Base-by-base conservation (phyloP, 306 rosid species). In the Gillenia trifoliata region DNA sequence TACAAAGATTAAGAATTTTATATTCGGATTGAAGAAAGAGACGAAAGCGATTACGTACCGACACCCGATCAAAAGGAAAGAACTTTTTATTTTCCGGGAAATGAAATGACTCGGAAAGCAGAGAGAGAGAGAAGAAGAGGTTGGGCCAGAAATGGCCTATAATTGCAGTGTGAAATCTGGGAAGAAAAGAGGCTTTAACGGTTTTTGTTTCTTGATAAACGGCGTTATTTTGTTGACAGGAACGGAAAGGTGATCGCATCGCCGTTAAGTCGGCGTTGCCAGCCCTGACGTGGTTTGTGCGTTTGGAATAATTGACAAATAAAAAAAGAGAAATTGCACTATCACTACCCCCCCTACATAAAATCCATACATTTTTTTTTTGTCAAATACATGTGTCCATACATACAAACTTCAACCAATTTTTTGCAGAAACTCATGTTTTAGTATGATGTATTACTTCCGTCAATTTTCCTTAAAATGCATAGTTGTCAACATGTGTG, bases 101-200 rank as follows among this genome's bases (percentile, higher is more conserved):
- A 76, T 60, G 82, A 15, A 80, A 86, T 73, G 76, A 63, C 61
- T 34, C 60, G 8, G 29, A 72, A 59, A 40, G 76, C 75, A 65
- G 49, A 52, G 34, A 31, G 0, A 36, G 8, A 34, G 38, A 34
- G 33, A 31, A 71, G 84, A 71, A 55, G 79, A 41, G 4, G 64
- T 78, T 85, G 94, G 94, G 95, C 92, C 88, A 74, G n/a, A 62
- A 75, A 68, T 86, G 93, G 90, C 96, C 89, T 80, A 68, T 47
- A 8, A 20, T 64, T 33, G 34, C 49, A 23, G 1, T 28, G 4
- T 11, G 66, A 52, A 47, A 34, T 73, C 68, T 70, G 77, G 79
- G 41, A 55, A 64, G 19, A 15, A 45, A 6, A 47, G 11, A 19
- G 26, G 29, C 71, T 2, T 66, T 38, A 69, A 75, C 65, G 70